Evolutionary conservation across 805 yeast species (phyloP).

Genomic region (Metschnikowia cubensis): DNA sequence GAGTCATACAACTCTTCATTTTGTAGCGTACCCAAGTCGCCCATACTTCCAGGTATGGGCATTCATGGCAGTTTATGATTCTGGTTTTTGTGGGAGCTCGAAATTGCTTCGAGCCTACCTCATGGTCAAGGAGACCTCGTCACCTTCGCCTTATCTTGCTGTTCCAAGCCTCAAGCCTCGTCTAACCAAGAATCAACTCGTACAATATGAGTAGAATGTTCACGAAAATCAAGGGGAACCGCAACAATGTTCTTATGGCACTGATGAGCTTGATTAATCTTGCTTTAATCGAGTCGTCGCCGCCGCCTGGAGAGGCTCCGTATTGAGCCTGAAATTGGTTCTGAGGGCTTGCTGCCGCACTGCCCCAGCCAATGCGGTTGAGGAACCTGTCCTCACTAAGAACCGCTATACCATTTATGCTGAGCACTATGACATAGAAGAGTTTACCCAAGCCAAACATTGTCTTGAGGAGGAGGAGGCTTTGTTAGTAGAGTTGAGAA

Average conservation of each 20-base stretch:
- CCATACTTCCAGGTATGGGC: neutral
- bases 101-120: no score
- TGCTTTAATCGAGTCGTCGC: conserved; percentile 45
- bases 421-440: conserved; percentile 52
- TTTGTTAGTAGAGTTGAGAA: neutral
- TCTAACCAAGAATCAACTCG: conserved; percentile 64
- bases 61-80: neutral
- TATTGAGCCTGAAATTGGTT: conserved; percentile 21
- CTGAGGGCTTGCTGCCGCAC: conserved; percentile 12
- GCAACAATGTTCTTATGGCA: conserved; percentile 70
- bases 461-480: neutral
- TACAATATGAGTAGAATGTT: conserved; percentile 65
- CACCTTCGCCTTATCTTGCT: neutral
- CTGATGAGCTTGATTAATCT: conserved; percentile 62
- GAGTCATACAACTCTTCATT: neutral
- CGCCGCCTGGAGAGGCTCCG: conserved; percentile 42
- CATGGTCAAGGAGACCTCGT: neutral
- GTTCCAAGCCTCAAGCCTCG: neutral
- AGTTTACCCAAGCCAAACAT: conserved; percentile 63
- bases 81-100: neutral
- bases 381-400: conserved; percentile 77
- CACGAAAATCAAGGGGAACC: conserved; percentile 68
- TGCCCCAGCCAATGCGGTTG: conserved; percentile 49
- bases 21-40: neutral
- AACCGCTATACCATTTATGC: conserved; percentile 73